Percentiles rank a stretch among this genome's conserved stretches.
phyloP scores from a whole-genome alignment of 2,329 filamentous ascomycete genomes.

The Botrytis deweyae region DNA sequence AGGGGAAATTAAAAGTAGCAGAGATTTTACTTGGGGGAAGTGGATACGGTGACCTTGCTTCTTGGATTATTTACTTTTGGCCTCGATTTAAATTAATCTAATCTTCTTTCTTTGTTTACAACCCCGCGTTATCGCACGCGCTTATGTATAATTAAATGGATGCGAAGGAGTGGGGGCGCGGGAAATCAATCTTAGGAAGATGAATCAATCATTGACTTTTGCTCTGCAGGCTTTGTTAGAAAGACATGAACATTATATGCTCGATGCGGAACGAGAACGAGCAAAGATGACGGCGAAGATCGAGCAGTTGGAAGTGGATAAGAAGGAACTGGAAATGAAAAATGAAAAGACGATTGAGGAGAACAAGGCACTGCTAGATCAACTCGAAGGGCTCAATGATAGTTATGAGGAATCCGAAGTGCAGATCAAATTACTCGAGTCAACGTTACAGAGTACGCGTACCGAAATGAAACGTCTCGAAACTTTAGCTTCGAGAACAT shows the following conservation, averaged over 20 bases:
- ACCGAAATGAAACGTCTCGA: slow-evolving; percentile 74
- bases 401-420: slow-evolving; percentile 77
- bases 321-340: slow-evolving; percentile 68
- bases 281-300: slow-evolving; percentile 31
- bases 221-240: slow-evolving; percentile 80
- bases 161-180: not conserved
- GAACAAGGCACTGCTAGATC: slow-evolving; percentile 76
- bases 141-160: slow-evolving; percentile 13
- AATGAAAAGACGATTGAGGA: slow-evolving; percentile 80
- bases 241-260: slow-evolving; percentile 92
- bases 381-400: slow-evolving; percentile 80
- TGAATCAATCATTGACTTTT: slow-evolving; percentile 62
- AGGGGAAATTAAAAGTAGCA: slow-evolving; percentile 18
- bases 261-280: slow-evolving; percentile 85
- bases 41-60: slow-evolving; percentile 13
- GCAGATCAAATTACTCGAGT: slow-evolving; percentile 73
- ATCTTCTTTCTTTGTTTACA: slow-evolving; percentile 16
- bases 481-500: slow-evolving; percentile 69
- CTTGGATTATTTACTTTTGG: slow-evolving; percentile 2
- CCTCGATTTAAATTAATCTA: slow-evolving; percentile 19
- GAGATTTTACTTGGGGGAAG: slow-evolving; percentile 5
- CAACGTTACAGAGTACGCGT: slow-evolving; percentile 74
- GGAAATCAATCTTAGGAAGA: slow-evolving; percentile 18
- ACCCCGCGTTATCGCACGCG: slow-evolving; percentile 15
- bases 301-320: slow-evolving; percentile 57